A percentile compares a stretch with the other conserved stretches of the same genome.
Evolutionary conservation across 1,284 basidiomycete genomes (phyloP).

Genomic region (Wallemia ichthyophaga): DNA sequence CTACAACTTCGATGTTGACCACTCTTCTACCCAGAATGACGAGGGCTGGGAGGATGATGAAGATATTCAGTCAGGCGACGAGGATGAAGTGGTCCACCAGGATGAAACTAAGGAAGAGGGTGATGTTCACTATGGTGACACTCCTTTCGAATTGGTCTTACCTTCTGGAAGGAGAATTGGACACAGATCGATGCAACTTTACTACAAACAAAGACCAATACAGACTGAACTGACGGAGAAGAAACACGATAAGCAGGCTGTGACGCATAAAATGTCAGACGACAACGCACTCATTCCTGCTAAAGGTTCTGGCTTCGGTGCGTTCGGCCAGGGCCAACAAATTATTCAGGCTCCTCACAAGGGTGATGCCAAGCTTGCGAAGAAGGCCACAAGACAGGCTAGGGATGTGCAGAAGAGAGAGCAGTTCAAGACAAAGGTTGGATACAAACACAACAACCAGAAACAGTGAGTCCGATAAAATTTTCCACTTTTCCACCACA

Average conservation of each 20-base stretch:
- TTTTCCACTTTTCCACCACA: background rate
- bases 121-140: conserved; percentile 34
- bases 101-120: conserved; percentile 17
- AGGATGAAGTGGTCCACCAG: conserved; percentile 19
- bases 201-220: conserved; percentile 34
- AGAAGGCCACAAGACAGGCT: conserved; percentile 55
- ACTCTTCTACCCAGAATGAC: conserved; percentile 20
- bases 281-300: conserved; percentile 48
- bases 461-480: conserved; percentile 28
- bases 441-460: conserved; percentile 49
- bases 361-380: conserved; percentile 79
- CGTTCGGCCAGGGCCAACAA: conserved; percentile 44
- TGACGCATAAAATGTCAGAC: conserved; percentile 28
- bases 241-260: conserved; percentile 15
- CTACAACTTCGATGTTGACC: conserved; percentile 73
- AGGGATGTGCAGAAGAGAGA: conserved; percentile 48
- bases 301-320: conserved; percentile 48
- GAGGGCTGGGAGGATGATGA: conserved; percentile 30
- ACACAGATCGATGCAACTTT: conserved; percentile 56
- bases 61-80: conserved; percentile 11
- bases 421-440: conserved; percentile 55
- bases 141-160: conserved; percentile 63
- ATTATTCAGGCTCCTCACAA: conserved; percentile 71
- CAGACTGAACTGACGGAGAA: conserved; percentile 21
- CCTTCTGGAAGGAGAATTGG: conserved; percentile 78